Evolutionary conservation across 768 basidiomycete genomes (phyloP), one percentile per base, ranked within the genome.

Genomic region (Panaeolus papilionaceus): DNA sequence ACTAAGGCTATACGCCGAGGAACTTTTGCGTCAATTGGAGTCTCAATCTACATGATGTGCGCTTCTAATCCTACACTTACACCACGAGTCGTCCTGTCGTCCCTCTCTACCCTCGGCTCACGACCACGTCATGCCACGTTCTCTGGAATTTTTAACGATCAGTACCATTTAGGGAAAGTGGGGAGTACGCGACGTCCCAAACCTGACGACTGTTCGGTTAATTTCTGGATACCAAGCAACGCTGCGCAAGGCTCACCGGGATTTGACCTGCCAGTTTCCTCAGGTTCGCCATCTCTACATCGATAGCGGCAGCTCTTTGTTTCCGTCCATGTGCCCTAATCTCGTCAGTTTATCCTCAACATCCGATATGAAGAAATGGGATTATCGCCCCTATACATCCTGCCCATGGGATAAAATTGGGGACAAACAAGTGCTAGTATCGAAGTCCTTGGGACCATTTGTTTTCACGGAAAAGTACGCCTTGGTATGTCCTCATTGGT

Each of bases 21-120:
- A 66, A n/a, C 66, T 66, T 33, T 8, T 66, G 33, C 61, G 61
- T 26, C 66, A 66, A 18, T 42, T 66, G 38, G 47, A 65, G n/a
- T n/a, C n/a, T n/a, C n/a, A n/a, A n/a, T n/a, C n/a, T n/a, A n/a
- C n/a, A n/a, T n/a, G n/a, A n/a, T n/a, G n/a, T n/a, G n/a, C n/a
- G n/a, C n/a, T n/a, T n/a, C n/a, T n/a, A n/a, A n/a, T n/a, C n/a
- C n/a, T n/a, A n/a, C n/a, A n/a, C n/a, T n/a, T n/a, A n/a, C n/a
- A n/a, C n/a, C n/a, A n/a, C n/a, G n/a, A n/a, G n/a, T n/a, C n/a
- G n/a, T n/a, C n/a, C n/a, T n/a, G n/a, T n/a, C n/a, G n/a, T n/a
- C n/a, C n/a, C n/a, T n/a, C n/a, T n/a, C n/a, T n/a, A n/a, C n/a
- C n/a, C n/a, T n/a, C n/a, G n/a, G n/a, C n/a, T n/a, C n/a, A n/a